These are phyloP conservation scores for Daldinia bambusicola DNA, from an alignment of 495 filamentous ascomycete genomes.

Conservation along the genomic window DNA sequence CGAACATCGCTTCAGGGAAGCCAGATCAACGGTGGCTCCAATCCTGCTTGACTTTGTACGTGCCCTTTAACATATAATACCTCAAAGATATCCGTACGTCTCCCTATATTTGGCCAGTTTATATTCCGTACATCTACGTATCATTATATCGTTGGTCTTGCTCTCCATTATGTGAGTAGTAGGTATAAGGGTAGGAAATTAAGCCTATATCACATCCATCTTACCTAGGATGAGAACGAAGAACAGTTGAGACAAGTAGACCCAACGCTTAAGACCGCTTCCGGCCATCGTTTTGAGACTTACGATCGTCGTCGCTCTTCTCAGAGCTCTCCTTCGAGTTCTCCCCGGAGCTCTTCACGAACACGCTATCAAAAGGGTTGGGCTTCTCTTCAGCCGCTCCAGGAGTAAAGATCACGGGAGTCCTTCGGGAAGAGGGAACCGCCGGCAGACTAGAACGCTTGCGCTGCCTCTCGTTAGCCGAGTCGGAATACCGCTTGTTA, in stretches of 20 bases:
- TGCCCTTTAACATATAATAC: background rate
- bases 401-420: background rate
- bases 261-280: background rate
- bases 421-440: background rate
- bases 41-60: conserved; percentile 12
- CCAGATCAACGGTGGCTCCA: conserved; percentile 15
- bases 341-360: no score
- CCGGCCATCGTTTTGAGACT: background rate
- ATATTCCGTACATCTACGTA: background rate
- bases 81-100: background rate
- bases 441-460: background rate
- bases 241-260: background rate
- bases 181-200: background rate
- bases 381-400: background rate
- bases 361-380: no score
- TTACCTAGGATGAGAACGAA: background rate
- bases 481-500: conserved; percentile 1
- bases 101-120: background rate
- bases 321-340: background rate
- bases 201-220: background rate
- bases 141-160: background rate
- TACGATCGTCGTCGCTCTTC: background rate
- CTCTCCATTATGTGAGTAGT: background rate
- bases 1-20: conserved; percentile 7
- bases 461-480: conserved; percentile 4